These are phyloP conservation scores for Thelonectria olida DNA, from an alignment of 2,329 filamentous ascomycete species.

Conservation along the genomic window DNA sequence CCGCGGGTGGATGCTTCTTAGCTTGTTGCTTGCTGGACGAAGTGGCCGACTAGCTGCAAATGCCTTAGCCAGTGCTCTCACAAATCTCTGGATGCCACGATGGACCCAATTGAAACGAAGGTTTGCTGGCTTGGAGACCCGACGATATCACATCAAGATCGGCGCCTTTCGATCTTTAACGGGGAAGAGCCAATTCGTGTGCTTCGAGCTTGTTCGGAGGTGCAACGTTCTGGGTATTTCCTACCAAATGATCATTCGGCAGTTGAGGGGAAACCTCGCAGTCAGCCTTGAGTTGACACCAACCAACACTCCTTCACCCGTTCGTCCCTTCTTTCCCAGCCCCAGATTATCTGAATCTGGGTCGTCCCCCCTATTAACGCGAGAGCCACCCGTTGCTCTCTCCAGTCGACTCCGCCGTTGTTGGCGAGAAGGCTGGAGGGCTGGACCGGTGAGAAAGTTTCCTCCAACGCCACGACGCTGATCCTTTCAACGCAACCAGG, in stretches of 20 bases:
- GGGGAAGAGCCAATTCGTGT: not conserved
- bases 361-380: too few species aligned
- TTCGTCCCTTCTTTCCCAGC: not conserved
- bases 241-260: not conserved
- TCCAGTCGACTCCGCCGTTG: not conserved
- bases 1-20: constrained; percentile 1
- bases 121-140: not conserved
- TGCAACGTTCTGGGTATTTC: not conserved
- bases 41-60: not conserved
- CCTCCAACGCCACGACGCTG: not conserved
- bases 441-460: constrained; percentile 6
- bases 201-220: not conserved
- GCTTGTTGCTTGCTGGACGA: not conserved
- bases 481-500: not conserved
- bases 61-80: not conserved
- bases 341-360: not conserved
- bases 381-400: constrained; percentile 1
- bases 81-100: constrained; percentile 6
- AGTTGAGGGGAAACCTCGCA: not conserved
- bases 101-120: not conserved
- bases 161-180: constrained; percentile 14
- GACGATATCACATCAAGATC: constrained; percentile 10
- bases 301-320: not conserved
- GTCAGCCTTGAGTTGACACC: not conserved
- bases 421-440: not conserved